Base-by-base conservation (phyloP, 495 filamentous ascomycete genomes). In the Tuber borchii region DNA sequence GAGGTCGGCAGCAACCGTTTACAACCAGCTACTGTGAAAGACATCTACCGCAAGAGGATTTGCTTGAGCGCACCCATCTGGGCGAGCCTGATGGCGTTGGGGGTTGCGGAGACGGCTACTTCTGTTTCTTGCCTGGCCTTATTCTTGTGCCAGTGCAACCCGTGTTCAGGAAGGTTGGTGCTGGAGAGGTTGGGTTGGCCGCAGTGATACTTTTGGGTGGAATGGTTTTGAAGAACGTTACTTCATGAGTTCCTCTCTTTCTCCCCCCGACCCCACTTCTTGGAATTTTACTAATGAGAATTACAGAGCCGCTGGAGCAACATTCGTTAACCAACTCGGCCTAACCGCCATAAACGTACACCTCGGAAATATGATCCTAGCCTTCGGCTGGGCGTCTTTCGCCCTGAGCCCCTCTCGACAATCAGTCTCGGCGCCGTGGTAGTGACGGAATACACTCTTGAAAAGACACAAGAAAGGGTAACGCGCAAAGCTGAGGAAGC, bases 181-280 rank as follows among this genome's bases (percentile, higher is more conserved):
- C 75, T 0, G 72, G 17, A 12, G 73, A 26, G 1, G 70, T 71
- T 31, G 46, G 40, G 16, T 14, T 81, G 19, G 78, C 70, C 1
- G 42, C 75, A 0, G 19, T 81, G 31, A 73, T 75, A 5, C 61
- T 80, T 44, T 20, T 81, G 46, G 79, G 79, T 17, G 73, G 40
- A 19, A 81, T 81, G 79, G 17, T 40, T 73, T 45, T 81, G 48
- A 71, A 78, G 22, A 71, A 81, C 26, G 79, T 81, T 26, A 81
- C 79, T 34, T 56, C 79, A 68, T 76, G 77, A 42, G 77, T 79
- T 19, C 16, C 22, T 26, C 16, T 10, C 40, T 8, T 17, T 31
- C 14, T 20, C 17, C n/a, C 44, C 16, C 45, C 19, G 17, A 17
- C 45, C 19, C 19, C 16, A 17, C 45, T 48, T 48, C 17, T 48